These are phyloP conservation scores for Cylindrodendrum hubeiense DNA, from an alignment of 2,329 filamentous ascomycete genomes.

Conservation along the genomic window DNA sequence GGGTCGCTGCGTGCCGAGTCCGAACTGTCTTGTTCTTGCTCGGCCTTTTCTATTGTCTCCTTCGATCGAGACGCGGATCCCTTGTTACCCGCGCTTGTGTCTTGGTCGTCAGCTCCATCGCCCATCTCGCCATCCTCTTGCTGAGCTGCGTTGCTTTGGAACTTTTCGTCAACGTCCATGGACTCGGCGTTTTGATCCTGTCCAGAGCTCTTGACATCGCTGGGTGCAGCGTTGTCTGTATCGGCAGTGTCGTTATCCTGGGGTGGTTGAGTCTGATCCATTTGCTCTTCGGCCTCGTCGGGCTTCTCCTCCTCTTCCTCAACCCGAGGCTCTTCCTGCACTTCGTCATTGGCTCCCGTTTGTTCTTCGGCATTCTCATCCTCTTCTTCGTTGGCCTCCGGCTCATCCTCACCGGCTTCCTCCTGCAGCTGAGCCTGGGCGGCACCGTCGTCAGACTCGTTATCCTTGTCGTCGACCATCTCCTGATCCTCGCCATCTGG, in stretches of 20 bases:
- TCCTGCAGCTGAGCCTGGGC: constrained; percentile 53
- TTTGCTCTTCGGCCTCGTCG: constrained; percentile 66
- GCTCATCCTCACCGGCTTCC: constrained; percentile 49
- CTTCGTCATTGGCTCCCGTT: constrained; percentile 54
- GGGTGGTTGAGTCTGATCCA: constrained; percentile 51
- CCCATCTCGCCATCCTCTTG: constrained; percentile 76
- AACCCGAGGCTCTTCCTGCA: constrained; percentile 58
- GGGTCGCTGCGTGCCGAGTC: constrained; percentile 70
- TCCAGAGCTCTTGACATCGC: constrained; percentile 73
- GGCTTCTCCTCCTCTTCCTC: constrained; percentile 64
- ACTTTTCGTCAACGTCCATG: constrained; percentile 71
- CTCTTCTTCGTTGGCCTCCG: constrained; percentile 71
- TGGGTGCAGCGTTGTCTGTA: constrained; percentile 73
- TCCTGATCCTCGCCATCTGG: constrained; percentile 54
- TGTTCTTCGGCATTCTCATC: constrained; percentile 66
- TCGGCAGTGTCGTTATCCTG: constrained; percentile 65
- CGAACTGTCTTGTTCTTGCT: constrained; percentile 58
- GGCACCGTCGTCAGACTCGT: constrained; percentile 55
- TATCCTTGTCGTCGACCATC: constrained; percentile 51
- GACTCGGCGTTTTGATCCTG: constrained; percentile 75
- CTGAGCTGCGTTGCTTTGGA: constrained; percentile 71
- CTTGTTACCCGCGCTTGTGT: constrained; percentile 73
- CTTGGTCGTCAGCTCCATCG: constrained; percentile 73
- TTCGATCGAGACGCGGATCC: constrained; percentile 65
- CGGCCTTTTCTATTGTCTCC: constrained; percentile 61